These are phyloP conservation scores for Scheffersomyces stipitis DNA, from an alignment of 805 yeast species.

Conservation along the genomic window DNA sequence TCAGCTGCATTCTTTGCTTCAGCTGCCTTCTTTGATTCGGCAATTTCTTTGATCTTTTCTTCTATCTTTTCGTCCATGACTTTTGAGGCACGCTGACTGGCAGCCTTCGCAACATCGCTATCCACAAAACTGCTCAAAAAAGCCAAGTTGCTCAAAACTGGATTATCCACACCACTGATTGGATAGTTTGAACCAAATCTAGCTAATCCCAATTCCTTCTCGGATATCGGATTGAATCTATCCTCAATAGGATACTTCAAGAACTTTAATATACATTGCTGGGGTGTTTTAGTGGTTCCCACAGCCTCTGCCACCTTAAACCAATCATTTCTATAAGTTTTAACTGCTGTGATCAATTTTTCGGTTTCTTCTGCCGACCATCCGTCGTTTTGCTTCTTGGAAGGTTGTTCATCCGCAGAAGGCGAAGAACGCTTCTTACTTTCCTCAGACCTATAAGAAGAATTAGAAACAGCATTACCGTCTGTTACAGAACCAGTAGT, in stretches of 20 bases:
- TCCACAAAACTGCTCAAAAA: conserved; percentile 85
- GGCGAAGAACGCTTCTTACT: background rate
- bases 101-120: conserved; percentile 80
- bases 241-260: conserved; percentile 82
- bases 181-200: conserved; percentile 85
- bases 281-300: conserved; percentile 65
- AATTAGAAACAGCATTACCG: conserved; percentile 1
- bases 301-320: conserved; percentile 65
- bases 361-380: conserved; percentile 73
- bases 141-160: conserved; percentile 89
- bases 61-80: conserved; percentile 44
- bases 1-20: conserved; percentile 8
- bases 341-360: conserved; percentile 60
- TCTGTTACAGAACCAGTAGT: conserved; percentile 4
- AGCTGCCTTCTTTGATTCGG: conserved; percentile 3
- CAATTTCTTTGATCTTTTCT: conserved; percentile 30
- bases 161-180: conserved; percentile 82
- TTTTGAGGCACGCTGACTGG: conserved; percentile 62
- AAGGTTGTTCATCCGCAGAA: conserved; percentile 12
- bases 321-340: conserved; percentile 74
- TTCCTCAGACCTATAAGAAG: background rate
- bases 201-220: conserved; percentile 65
- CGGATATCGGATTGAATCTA: conserved; percentile 34
- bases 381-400: conserved; percentile 31
- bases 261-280: conserved; percentile 78